Conservation (phyloP, 192 early-diverging fungal species). For the Dissophora ornata region DNA sequence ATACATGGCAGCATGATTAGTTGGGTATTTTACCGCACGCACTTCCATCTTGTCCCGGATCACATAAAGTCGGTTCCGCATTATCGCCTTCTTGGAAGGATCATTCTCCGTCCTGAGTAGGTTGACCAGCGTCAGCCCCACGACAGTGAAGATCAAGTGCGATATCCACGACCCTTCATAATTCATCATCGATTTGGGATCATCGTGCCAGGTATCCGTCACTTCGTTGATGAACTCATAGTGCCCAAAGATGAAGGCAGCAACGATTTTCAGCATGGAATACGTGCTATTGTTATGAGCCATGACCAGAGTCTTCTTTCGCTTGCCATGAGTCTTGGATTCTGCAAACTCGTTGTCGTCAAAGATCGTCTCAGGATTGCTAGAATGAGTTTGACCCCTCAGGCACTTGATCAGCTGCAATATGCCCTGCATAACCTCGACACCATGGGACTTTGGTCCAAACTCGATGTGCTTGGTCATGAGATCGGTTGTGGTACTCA, state of each 20-base stretch:
- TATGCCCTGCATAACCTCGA: constrained; percentile 47
- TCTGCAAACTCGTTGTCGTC: constrained; percentile 43
- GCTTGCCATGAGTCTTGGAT: constrained; percentile 11
- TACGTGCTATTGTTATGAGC: constrained; percentile 46
- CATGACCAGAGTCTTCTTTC: constrained; percentile 16
- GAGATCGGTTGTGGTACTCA: constrained; percentile 26
- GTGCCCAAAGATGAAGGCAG: constrained; percentile 42
- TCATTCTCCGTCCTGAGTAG: constrained; percentile 28
- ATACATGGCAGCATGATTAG: constrained; percentile 52
- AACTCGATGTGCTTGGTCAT: constrained; percentile 45
- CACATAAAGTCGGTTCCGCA: background rate
- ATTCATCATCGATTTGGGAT: constrained; percentile 50
- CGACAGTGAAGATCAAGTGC: constrained; percentile 34
- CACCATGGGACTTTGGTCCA: constrained; percentile 44
- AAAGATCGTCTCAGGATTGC: constrained; percentile 47
- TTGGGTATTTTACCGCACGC: constrained; percentile 22
- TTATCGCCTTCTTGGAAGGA: no score
- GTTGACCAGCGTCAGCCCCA: constrained; percentile 29
- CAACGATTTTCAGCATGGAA: constrained; percentile 43
- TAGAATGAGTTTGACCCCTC: constrained; percentile 26
- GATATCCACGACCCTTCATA: constrained; percentile 42
- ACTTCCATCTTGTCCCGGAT: constrained; percentile 38
- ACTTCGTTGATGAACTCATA: constrained; percentile 32
- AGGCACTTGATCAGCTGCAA: constrained; percentile 47
- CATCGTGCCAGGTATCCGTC: constrained; percentile 33